Conservation (phyloP, 805 yeast genomes). For the Hanseniaspora lachancei region DNA sequence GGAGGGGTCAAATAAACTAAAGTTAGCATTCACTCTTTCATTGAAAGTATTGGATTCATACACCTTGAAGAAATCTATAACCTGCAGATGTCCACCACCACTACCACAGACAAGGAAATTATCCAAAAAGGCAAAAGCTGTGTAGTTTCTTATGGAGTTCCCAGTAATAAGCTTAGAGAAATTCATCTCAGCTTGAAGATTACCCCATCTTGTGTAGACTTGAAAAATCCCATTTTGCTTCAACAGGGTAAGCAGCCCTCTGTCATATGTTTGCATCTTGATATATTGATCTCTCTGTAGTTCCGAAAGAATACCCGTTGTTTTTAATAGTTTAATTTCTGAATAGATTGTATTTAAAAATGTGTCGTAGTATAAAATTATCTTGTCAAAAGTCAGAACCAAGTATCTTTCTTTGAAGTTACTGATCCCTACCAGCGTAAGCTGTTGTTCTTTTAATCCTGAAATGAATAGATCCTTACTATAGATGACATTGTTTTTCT, state of each 20-base stretch:
- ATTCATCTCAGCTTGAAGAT: constrained; percentile 13
- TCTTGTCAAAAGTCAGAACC: constrained; percentile 16
- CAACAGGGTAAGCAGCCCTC: constrained; percentile 18
- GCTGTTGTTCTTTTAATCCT: neutral
- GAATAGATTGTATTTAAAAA: constrained; percentile 13
- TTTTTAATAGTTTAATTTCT: neutral
- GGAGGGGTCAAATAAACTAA: constrained; percentile 19
- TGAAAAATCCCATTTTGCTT: constrained; percentile 19
- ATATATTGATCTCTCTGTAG: constrained; percentile 6
- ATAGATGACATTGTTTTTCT: constrained; percentile 14
- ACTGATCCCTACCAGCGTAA: constrained; percentile 13
- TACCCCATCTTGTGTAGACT: constrained; percentile 22
- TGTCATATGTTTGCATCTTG: constrained; percentile 16
- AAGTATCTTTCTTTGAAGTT: constrained; percentile 15
- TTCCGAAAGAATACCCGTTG: constrained; percentile 5
- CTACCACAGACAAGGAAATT: constrained; percentile 16
- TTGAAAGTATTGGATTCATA: constrained; percentile 16
- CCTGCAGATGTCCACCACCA: constrained; percentile 19
- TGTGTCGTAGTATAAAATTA: constrained; percentile 18
- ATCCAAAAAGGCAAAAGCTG: constrained; percentile 18
- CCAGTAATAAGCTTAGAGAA: constrained; percentile 20
- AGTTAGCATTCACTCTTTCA: constrained; percentile 18
- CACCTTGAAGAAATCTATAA: constrained; percentile 24
- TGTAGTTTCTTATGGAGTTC: constrained; percentile 5
- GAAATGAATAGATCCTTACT: constrained; percentile 12